Base-by-base conservation (phyloP, 371 early-diverging fungal species). In the Rhizopus stolonifer region DNA sequence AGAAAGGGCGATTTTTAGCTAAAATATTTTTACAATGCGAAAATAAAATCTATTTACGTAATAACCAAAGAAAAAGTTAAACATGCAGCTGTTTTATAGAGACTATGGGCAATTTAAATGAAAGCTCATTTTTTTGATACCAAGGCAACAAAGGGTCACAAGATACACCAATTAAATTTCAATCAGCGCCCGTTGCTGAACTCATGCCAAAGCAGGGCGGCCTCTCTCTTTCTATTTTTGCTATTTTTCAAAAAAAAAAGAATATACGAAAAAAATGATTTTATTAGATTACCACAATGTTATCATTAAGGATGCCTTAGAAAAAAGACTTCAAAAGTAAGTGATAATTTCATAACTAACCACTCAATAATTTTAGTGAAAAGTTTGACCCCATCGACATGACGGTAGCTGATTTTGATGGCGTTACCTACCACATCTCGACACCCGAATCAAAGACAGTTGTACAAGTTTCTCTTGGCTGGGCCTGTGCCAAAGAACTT, bases 351-450 rank as follows among this genome's bases (percentile, higher is more conserved):
- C 31, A 10, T 7, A 29, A 29, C 31, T 7, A 29, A 4, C 31
- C 31, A 29, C 4, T 7, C 4, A 29, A 29, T 23, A 56, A 10
- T 52, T 2, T n/a, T 52, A 58, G 92, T 58, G 89, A 85, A 48
- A 88, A 91, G 67, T 82, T 85, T n/a, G 94, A 93, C 49, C 77
- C 84, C n/a, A 61, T 94, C 36, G 83, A 85, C 61, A 81, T 93
- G 66, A 87, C 82, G 36, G 77, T 95, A 43, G 93, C 93, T 34
- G 98, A 98, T 72, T 96, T 96, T 76, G 98, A 98, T 74, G 93
- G 94, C 40, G 96, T 96, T 29, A 72, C 82, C 9, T 98, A 94
- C 76, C 84, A 83, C 56, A 63, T 96, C 53, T 72, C 87, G 21
- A 94, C 94, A 7, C 81, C 88, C 13, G 89, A 85, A 52, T 67